phyloP scores from a whole-genome alignment of 2,329 filamentous ascomycete genomes.

The Colletotrichum godetiae region DNA sequence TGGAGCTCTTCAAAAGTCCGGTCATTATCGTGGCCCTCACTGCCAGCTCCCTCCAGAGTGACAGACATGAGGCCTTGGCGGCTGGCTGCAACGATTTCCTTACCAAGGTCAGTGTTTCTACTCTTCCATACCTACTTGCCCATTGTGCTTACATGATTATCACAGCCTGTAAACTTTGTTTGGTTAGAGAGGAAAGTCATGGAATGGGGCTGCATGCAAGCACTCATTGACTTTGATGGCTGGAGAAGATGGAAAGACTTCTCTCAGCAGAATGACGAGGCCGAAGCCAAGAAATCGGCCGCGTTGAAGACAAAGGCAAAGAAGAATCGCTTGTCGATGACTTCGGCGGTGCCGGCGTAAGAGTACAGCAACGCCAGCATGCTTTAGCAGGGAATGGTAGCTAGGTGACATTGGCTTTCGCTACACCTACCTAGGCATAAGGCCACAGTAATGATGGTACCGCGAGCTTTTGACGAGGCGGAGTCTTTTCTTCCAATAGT shows the following conservation, averaged over 20 bases:
- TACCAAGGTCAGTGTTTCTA: constrained; percentile 78
- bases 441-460: not conserved
- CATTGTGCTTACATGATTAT: not conserved
- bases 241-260: constrained; percentile 98
- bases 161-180: constrained; percentile 92
- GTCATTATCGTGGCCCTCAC: constrained; percentile 98
- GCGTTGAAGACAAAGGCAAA: constrained; percentile 54
- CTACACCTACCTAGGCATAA: too few relatives aligned
- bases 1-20: constrained; percentile 87
- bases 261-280: constrained; percentile 58
- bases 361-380: not conserved
- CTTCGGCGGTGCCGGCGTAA: constrained; percentile 36
- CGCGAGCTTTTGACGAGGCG: not conserved
- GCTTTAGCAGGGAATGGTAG: not conserved
- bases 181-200: constrained; percentile 98
- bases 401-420: not conserved
- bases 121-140: not conserved
- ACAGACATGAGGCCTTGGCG: constrained; percentile 92
- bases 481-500: not conserved
- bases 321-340: constrained; percentile 56
- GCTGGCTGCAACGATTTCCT: constrained; percentile 98
- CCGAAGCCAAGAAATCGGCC: constrained; percentile 55
- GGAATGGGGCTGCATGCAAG: constrained; percentile 99
- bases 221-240: constrained; percentile 96
- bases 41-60: constrained; percentile 92